Base-by-base conservation (phyloP, 495 filamentous ascomycete species). In the Apodospora peruviana region DNA sequence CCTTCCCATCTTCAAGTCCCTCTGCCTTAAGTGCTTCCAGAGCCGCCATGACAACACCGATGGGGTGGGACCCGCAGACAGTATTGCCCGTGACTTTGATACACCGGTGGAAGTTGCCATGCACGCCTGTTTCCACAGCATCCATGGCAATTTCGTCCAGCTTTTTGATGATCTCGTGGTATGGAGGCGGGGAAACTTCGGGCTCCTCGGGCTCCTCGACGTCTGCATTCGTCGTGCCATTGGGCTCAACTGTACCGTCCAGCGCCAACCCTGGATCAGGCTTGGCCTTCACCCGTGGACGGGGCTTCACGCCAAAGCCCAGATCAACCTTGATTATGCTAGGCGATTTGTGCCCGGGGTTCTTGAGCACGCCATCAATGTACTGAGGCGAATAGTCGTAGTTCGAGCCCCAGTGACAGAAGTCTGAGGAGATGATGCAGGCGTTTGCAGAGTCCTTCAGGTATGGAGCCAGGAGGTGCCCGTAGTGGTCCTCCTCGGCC, bases 1-100 rank as follows among this genome's bases (percentile, higher is more conserved):
- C 81, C 60, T 78, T 76, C 22, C 71, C 71, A 2, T 48, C 47
- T 12, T 56, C 59, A 8, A 59, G 65, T 21, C 60, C 61, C 14
- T 60, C 67, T 37, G 67, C 56, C 2, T 65, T 53, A 47, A 86
- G 58, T 35, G 62, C 64, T 68, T 96, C 90, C 50, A 96, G 61
- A 0, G 83, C 90, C 2, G 90, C 90, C 87, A 99, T 88, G 10
- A 94, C 77, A 11, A 99, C 85, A 0, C 94, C 90, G 56, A 99
- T 97, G 0, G 93, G 93, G 74, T 99, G 94, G 36, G 90, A 74
- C 42, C 93, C 93, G 56, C 93, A 99, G 23, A 99, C 89, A 1
- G 93, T 96, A 57, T 99, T 99, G 27, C 78, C 81, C 0, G 90
- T 97, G 32, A 75, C 69, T 29, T 78, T 68, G 34, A 97, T 66